Evolutionary conservation across 2,329 filamentous ascomycete species (phyloP), one percentile per base, ranked within the genome.

Genomic region (Alternaria hordeiaustralica): DNA sequence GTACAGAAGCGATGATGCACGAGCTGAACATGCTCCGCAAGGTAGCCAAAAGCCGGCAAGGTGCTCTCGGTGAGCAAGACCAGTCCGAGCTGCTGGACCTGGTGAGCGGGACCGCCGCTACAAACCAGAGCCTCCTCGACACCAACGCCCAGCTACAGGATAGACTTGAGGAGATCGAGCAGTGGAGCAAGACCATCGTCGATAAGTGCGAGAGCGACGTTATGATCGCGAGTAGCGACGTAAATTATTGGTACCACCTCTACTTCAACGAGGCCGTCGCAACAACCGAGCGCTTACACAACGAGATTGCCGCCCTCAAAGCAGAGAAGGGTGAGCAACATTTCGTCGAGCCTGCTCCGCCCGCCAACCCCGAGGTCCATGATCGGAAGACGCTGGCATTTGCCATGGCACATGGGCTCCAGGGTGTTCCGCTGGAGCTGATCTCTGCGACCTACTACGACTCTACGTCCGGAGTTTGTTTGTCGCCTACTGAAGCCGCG

Each of bases 401-500:
- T 8, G 36, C 26, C 9, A 25, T 9, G 7, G n/a, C 18, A 11
- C 3, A 13, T 13, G 51, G 55, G 13, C 20, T 56, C 6, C 10
- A n/a, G 10, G 55, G 55, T n/a, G 26, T 63, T 8, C 45, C 41
- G 15, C 12, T 36, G 8, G 21, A 43, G n/a, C 5, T 58, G 15
- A 50, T 64, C 20, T 49, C 51, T 6, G 26, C 51, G 5, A 54
- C 45, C 21, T 25, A 9, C 20, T 54, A 49, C 25, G 51, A 64
- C 18, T 33, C 51, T 6, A 28, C 50, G 7, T 60, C 47, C 47
- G 20, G 3, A 46, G 23, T 8, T 18, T 10, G 57, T 18, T n/a
- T 60, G 21, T 66, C 13, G 18, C 46, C 61, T 2, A 67, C 61
- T 0, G 20, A 41, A 3, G 54, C 61, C 11, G 64, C 64, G 5